These are phyloP conservation scores for Rhizopus sp. DNA, from an alignment of 371 early-diverging fungal genomes.

Conservation along the genomic window DNA sequence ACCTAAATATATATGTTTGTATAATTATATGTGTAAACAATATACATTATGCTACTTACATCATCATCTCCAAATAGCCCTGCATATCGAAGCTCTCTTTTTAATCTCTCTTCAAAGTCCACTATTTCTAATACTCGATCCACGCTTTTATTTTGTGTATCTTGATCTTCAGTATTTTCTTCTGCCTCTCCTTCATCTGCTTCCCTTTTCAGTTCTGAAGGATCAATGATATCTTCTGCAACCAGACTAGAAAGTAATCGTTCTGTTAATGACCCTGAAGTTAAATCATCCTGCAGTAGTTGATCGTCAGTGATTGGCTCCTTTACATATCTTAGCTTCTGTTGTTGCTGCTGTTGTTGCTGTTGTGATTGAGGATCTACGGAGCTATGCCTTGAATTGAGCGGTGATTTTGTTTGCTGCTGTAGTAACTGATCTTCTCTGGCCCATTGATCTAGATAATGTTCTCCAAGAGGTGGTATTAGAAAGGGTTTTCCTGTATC, in stretches of 20 bases:
- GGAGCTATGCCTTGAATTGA: not conserved
- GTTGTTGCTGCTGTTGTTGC: conserved; percentile 1
- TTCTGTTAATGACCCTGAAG: conserved; percentile 72
- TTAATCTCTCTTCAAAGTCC: conserved; percentile 76
- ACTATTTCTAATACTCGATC: conserved; percentile 23
- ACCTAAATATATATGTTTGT: conserved; percentile 27
- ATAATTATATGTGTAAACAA: not conserved
- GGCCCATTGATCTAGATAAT: conserved; percentile 81
- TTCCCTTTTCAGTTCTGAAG: conserved; percentile 14
- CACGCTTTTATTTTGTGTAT: not conserved
- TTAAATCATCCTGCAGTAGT: conserved; percentile 48
- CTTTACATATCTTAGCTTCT: conserved; percentile 9
- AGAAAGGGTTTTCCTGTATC: conserved; percentile 73
- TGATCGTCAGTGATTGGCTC: conserved; percentile 53
- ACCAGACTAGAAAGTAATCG: conserved; percentile 71
- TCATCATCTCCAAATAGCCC: conserved; percentile 81
- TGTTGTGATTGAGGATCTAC: not conserved
- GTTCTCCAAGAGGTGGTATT: conserved; percentile 77
- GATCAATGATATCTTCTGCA: conserved; percentile 47
- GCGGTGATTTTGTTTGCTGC: not conserved
- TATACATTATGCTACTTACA: conserved; percentile 32
- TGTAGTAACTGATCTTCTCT: conserved; percentile 66
- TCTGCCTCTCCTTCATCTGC: conserved; percentile 32
- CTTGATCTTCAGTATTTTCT: conserved; percentile 10
- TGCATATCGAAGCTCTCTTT: conserved; percentile 77